A percentile compares a stretch with the other conserved stretches of the same genome.
Evolutionary conservation across 805 yeast genomes (phyloP).

Genomic region (Ogataea nonfermentans): DNA sequence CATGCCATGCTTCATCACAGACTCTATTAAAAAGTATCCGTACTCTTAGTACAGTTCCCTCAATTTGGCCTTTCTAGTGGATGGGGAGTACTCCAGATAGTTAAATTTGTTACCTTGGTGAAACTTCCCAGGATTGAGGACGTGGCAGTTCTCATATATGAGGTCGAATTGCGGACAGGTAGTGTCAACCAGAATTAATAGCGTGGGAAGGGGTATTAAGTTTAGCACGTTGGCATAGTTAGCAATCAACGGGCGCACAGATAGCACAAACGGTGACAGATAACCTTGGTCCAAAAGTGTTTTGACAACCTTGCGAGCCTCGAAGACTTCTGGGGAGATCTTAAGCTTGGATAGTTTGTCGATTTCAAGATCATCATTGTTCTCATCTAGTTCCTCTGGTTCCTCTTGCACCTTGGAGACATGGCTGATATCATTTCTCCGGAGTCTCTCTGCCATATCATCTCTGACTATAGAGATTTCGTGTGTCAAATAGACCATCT

Average conservation of each 20-base stretch:
- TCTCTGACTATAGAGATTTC: constrained; percentile 77
- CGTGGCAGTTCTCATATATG: constrained; percentile 78
- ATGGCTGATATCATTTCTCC: constrained; percentile 64
- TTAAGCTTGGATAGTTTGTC: constrained; percentile 33
- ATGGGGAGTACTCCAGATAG: constrained; percentile 73
- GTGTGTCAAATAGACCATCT: constrained; percentile 77
- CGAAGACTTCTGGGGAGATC: constrained; percentile 46
- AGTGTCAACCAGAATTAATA: constrained; percentile 62
- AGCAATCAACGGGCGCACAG: constrained; percentile 63
- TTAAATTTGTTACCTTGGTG: constrained; percentile 47
- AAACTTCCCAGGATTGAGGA: constrained; percentile 67
- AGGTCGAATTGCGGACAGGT: constrained; percentile 70
- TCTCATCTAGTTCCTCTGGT: constrained; percentile 20
- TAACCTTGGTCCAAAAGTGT: constrained; percentile 87
- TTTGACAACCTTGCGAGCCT: constrained; percentile 69
- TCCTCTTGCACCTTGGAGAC: constrained; percentile 31
- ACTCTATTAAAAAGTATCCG: constrained; percentile 32
- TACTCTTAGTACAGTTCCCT: constrained; percentile 41
- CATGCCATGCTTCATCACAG: constrained; percentile 56
- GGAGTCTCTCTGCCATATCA: constrained; percentile 66
- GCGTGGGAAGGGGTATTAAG: constrained; percentile 76
- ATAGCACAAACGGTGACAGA: constrained; percentile 71
- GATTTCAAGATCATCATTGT: constrained; percentile 26
- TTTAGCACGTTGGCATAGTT: constrained; percentile 67
- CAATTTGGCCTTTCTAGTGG: constrained; percentile 48